Evolutionary conservation across 352 stramenopile genomes (phyloP).

Genomic region (Paralagenidium karlingii): DNA sequence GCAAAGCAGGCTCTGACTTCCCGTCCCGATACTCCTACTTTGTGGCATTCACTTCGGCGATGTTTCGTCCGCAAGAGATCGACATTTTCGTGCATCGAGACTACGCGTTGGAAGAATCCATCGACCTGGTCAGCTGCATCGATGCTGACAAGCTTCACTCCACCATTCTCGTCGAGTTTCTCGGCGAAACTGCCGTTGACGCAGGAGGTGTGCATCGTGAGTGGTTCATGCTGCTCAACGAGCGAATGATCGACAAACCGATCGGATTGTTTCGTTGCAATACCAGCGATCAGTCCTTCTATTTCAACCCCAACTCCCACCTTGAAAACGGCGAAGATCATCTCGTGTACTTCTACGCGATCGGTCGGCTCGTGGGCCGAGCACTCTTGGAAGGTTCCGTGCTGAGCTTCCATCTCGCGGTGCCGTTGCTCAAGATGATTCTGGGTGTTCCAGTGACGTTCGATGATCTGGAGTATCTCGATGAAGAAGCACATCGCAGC

Average conservation of each 20-base stretch:
- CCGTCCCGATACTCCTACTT: no score
- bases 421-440: constrained; percentile 96
- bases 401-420: constrained; percentile 89
- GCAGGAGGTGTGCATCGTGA: constrained; percentile 25
- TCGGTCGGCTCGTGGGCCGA: constrained; percentile 1
- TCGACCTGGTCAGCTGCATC: not conserved
- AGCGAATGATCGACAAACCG: constrained; percentile 1
- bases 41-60: constrained; percentile 68
- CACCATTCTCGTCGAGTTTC: constrained; percentile 12
- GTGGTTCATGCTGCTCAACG: constrained; percentile 21
- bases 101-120: constrained; percentile 4
- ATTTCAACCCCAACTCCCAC: constrained; percentile 2
- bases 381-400: constrained; percentile 86
- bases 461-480: constrained; percentile 84
- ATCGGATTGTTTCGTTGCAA: constrained; percentile 3
- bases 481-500: constrained; percentile 41
- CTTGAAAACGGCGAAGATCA: constrained; percentile 24
- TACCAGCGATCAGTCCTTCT: constrained; percentile 16
- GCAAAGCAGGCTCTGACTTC: constrained; percentile 48
- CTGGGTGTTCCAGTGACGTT: constrained; percentile 90
- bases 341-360: not conserved
- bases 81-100: constrained; percentile 17
- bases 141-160: not conserved
- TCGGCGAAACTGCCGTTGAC: constrained; percentile 25
- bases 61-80: constrained; percentile 99